These are phyloP conservation scores for Vickermania spadyakhi DNA, from an alignment of 208 protist genomes.

Conservation along the genomic window DNA sequence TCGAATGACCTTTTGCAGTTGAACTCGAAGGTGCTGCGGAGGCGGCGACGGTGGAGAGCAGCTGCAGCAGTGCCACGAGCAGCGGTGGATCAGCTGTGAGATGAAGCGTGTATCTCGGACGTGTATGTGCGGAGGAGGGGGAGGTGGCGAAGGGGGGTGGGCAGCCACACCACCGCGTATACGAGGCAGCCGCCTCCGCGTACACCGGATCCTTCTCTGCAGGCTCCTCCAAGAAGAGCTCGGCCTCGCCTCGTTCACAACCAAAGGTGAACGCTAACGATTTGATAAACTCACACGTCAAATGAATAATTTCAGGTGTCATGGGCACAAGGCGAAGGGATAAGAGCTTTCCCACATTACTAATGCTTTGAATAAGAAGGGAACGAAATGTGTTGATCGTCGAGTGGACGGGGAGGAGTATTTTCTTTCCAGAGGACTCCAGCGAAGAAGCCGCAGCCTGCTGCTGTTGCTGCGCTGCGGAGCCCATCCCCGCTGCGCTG, in stretches of 20 bases:
- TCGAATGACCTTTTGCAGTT: not conserved
- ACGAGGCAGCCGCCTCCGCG: not conserved
- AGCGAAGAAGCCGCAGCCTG: not conserved
- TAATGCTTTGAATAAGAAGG: constrained; percentile 49
- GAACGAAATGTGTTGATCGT: constrained; percentile 8
- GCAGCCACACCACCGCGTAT: no score
- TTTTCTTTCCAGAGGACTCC: not conserved
- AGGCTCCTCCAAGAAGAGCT: not conserved
- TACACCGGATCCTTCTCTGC: not conserved
- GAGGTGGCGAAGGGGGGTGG: no score
- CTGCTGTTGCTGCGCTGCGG: no score
- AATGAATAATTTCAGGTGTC: constrained; percentile 20
- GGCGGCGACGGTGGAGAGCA: not conserved
- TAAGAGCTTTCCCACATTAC: constrained; percentile 56
- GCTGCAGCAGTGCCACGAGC: not conserved
- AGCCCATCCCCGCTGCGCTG: no score
- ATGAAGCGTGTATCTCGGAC: no score
- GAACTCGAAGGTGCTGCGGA: not conserved
- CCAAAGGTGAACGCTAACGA: not conserved
- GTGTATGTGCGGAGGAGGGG: no score
- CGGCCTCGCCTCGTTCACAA: not conserved
- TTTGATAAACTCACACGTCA: constrained; percentile 20
- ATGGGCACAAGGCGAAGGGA: constrained; percentile 56
- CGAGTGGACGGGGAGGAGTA: not conserved
- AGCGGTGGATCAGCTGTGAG: not conserved